phyloP scores from a whole-genome alignment of 257 asterid species.

The Schizonepeta tenuifolia region DNA sequence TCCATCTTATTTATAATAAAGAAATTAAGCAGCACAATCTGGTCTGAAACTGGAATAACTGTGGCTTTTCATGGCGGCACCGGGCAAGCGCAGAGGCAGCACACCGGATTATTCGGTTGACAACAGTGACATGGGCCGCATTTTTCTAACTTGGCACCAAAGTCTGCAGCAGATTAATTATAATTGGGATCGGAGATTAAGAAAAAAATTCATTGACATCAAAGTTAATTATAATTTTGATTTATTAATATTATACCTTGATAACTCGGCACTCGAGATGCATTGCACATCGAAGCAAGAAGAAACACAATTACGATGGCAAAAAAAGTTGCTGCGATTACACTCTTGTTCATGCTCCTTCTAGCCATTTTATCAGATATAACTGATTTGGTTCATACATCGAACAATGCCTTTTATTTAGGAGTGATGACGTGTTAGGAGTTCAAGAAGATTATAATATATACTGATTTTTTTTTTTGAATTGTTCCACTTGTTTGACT shows the following conservation, averaged over 20 bases:
- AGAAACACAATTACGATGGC: conserved; percentile 26
- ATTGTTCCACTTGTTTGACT: background rate
- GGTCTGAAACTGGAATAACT: background rate
- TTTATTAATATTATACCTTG: conserved; percentile 25
- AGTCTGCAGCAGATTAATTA: conserved; percentile 22
- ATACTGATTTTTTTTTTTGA: too few species aligned
- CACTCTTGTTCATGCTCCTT: background rate
- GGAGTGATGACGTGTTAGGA: background rate
- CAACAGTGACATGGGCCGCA: conserved; percentile 38
- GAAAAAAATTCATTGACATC: fast-evolving
- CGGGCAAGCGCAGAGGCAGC: conserved; percentile 2
- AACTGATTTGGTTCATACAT: background rate
- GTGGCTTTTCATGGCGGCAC: background rate
- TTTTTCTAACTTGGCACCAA: conserved; percentile 29
- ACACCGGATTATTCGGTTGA: conserved; percentile 30
- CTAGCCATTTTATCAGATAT: background rate
- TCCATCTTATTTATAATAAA: background rate
- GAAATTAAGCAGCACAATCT: background rate
- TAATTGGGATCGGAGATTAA: background rate
- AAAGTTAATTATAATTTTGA: background rate
- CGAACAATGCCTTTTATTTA: background rate
- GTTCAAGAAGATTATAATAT: background rate
- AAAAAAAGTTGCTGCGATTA: conserved; percentile 7
- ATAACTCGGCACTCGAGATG: conserved; percentile 28
- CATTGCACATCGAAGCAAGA: conserved; percentile 21